phyloP scores from a whole-genome alignment of 2,329 filamentous ascomycete species.

The Xylaria arbuscula region DNA sequence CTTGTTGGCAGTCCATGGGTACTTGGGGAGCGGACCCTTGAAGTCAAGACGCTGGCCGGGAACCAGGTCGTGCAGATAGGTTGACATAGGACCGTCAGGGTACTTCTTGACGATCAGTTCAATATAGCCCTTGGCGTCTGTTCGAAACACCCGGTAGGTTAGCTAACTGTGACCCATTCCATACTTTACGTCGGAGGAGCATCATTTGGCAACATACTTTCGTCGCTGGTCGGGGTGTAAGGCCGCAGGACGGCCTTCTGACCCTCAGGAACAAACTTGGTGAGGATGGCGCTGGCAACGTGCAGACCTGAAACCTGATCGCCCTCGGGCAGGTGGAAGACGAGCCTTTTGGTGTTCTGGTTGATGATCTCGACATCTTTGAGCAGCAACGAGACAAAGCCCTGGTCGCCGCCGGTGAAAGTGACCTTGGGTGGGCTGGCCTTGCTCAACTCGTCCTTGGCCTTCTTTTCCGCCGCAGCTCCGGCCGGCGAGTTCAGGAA shows the following conservation, averaged over 20 bases:
- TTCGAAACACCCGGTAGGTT: neutral
- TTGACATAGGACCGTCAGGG: slow-evolving; percentile 89
- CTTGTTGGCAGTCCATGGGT: slow-evolving; percentile 90
- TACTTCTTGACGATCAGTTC: slow-evolving; percentile 95
- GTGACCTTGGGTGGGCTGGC: slow-evolving; percentile 59
- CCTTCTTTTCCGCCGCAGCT: slow-evolving; percentile 68
- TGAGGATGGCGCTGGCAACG: slow-evolving; percentile 87
- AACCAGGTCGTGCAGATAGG: slow-evolving; percentile 84
- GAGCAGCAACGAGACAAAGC: slow-evolving; percentile 84
- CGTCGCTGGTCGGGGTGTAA: slow-evolving; percentile 92
- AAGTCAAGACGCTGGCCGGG: slow-evolving; percentile 86
- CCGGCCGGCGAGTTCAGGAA: slow-evolving; percentile 63
- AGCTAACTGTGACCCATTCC: slow-evolving; percentile 7
- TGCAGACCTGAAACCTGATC: slow-evolving; percentile 86
- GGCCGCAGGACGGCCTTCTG: slow-evolving; percentile 90
- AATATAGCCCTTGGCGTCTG: slow-evolving; percentile 80
- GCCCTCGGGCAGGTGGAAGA: slow-evolving; percentile 85
- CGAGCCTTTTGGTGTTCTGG: slow-evolving; percentile 94
- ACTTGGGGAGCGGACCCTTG: slow-evolving; percentile 97
- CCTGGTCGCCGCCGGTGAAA: slow-evolving; percentile 88
- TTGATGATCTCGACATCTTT: slow-evolving; percentile 82
- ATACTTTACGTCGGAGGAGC: neutral
- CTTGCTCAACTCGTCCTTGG: slow-evolving; percentile 54
- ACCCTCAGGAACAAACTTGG: slow-evolving; percentile 88
- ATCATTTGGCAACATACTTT: slow-evolving; percentile 64